Conservation (phyloP, 2,329 filamentous ascomycete species). For the Trichoderma sp. region DNA sequence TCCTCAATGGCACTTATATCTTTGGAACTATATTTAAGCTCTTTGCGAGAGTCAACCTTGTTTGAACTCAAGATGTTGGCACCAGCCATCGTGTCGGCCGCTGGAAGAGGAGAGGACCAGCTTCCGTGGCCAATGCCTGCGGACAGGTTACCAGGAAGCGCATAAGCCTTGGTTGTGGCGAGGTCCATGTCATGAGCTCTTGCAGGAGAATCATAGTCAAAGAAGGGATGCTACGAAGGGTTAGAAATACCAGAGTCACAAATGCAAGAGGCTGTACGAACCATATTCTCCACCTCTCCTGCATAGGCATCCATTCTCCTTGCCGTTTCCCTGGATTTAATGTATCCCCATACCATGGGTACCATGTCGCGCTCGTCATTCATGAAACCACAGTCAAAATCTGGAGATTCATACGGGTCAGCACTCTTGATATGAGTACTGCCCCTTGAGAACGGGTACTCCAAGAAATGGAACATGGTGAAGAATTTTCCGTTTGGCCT, state of each 20-base stretch:
- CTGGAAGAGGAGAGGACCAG: conserved; percentile 16
- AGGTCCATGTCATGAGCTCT: conserved; percentile 29
- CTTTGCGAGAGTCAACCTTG: conserved; percentile 10
- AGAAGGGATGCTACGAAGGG: conserved; percentile 24
- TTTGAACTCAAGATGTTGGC: not conserved
- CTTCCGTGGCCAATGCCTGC: conserved; percentile 17
- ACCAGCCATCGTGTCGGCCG: not conserved
- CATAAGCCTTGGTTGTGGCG: conserved; percentile 13
- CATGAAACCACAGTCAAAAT: conserved; percentile 60
- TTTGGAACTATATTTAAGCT: conserved; percentile 6
- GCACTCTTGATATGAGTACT: conserved; percentile 54
- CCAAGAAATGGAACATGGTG: conserved; percentile 53
- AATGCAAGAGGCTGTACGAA: not conserved
- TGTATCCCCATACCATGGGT: conserved; percentile 62
- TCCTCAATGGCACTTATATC: conserved; percentile 46
- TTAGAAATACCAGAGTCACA: not conserved
- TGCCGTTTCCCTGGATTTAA: conserved; percentile 59
- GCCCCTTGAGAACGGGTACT: conserved; percentile 56
- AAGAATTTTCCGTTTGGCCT: conserved; percentile 47
- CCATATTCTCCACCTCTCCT: conserved; percentile 39
- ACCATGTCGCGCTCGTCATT: conserved; percentile 57
- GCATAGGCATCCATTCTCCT: conserved; percentile 55
- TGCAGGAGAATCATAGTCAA: conserved; percentile 45
- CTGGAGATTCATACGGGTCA: conserved; percentile 43
- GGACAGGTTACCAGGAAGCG: conserved; percentile 11